These are phyloP conservation scores for Eucalyptus sideroxylon DNA, from an alignment of 345 rosid genomes.

Conservation along the genomic window DNA sequence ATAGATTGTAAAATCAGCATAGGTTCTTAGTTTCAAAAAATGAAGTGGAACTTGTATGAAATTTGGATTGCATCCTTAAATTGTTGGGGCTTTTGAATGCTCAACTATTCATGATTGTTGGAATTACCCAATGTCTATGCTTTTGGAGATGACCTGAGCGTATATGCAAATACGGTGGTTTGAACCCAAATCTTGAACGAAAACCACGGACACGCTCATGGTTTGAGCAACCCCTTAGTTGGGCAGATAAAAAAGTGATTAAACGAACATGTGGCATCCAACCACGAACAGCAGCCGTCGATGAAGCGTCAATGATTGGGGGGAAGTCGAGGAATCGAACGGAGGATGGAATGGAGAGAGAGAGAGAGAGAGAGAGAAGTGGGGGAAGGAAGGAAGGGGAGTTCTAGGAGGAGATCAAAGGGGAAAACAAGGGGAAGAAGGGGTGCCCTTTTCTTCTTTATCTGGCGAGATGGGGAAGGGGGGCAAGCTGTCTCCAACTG, in stretches of 20 bases:
- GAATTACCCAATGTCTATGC: background rate
- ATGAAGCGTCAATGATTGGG: background rate
- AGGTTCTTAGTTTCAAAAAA: fast-evolving
- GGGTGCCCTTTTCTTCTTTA: no score
- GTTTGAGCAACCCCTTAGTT: background rate
- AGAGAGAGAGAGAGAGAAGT: background rate
- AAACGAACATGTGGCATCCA: background rate
- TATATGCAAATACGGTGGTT: background rate
- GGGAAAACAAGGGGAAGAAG: background rate
- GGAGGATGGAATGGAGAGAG: background rate
- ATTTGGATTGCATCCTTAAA: no score
- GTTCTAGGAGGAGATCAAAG: background rate
- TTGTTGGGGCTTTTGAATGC: background rate
- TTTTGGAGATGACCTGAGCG: background rate
- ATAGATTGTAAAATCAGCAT: no score
- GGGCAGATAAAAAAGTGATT: background rate
- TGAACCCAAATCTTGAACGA: background rate
- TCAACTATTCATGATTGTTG: background rate
- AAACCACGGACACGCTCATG: background rate
- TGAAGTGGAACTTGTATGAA: no score
- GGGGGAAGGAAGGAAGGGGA: no score
- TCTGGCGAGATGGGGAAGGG: background rate
- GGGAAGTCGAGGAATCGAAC: background rate
- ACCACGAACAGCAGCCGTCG: background rate
- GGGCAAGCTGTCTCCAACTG: background rate